A percentile compares a stretch with the other conserved stretches of the same genome.
Conservation (phyloP, 345 rosid genomes). For the Populus davidiana region DNA sequence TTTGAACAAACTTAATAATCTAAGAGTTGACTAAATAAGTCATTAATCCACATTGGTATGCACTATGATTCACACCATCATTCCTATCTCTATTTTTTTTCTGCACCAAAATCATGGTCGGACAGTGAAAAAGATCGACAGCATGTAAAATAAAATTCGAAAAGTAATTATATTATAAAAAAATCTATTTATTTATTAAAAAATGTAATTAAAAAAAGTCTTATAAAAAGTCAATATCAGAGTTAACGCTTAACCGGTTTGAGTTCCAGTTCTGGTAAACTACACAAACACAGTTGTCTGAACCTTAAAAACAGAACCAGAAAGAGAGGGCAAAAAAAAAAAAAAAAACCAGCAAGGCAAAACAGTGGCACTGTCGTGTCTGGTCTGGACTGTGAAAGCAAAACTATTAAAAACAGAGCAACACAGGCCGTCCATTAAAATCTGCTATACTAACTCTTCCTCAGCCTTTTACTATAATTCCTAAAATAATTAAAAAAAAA, state of each 20-base stretch:
- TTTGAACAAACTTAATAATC: too few species aligned
- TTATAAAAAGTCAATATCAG: neutral
- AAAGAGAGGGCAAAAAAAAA: neutral
- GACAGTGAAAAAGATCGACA: too few species aligned
- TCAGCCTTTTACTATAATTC: neutral
- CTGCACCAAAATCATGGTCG: too few species aligned
- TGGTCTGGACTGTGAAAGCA: neutral
- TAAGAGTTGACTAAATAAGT: too few species aligned
- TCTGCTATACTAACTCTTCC: neutral
- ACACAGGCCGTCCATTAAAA: neutral
- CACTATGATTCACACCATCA: too few species aligned
- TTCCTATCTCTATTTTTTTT: too few species aligned
- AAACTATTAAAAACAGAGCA: neutral
- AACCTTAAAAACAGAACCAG: neutral
- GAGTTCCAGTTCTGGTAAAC: neutral
- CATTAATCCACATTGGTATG: too few species aligned
- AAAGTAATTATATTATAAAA: neutral
- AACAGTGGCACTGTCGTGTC: neutral
- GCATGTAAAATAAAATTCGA: neutral
- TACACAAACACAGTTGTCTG: slow-evolving; percentile 10
- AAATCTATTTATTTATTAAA: neutral
- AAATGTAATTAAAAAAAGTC: too few species aligned
- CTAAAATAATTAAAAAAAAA: too few species aligned
- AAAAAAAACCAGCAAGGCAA: neutral
- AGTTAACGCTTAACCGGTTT: neutral